Percentiles rank a stretch among this genome's conserved stretches.
Evolutionary conservation across 805 yeast species (phyloP).

Genomic region (Komagataella pastoris): DNA sequence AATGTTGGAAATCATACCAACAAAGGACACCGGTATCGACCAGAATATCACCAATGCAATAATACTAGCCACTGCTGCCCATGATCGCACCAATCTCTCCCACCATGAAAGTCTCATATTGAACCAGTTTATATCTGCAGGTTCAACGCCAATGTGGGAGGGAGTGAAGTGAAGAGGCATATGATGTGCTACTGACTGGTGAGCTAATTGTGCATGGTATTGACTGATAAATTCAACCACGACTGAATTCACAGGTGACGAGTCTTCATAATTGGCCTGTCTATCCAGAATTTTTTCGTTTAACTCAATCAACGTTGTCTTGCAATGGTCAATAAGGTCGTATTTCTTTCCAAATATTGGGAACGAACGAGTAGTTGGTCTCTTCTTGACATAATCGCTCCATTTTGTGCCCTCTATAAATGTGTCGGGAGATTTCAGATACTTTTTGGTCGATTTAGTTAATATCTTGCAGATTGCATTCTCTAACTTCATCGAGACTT

Average conservation of each 20-base stretch:
- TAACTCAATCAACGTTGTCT: conserved; percentile 40
- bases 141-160: conserved; percentile 47
- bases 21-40: conserved; percentile 73
- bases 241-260: conserved; percentile 62
- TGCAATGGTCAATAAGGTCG: conserved; percentile 47
- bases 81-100: conserved; percentile 48
- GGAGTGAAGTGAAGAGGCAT: conserved; percentile 53
- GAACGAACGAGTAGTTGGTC: conserved; percentile 41
- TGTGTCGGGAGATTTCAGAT: conserved; percentile 38
- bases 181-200: conserved; percentile 50
- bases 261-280: conserved; percentile 34
- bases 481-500: conserved; percentile 52
- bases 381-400: conserved; percentile 38
- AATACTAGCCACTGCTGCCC: conserved; percentile 39
- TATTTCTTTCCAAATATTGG: conserved; percentile 40
- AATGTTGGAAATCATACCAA: conserved; percentile 60
- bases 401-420: conserved; percentile 19
- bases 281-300: conserved; percentile 42
- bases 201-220: conserved; percentile 62
- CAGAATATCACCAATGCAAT: conserved; percentile 46
- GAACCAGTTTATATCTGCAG: conserved; percentile 52
- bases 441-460: conserved; percentile 47
- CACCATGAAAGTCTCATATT: conserved; percentile 73
- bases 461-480: conserved; percentile 46
- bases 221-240: conserved; percentile 72